Evolutionary conservation across 495 filamentous ascomycete species (phyloP), one percentile per base, ranked within the genome.

Genomic region (Daldinia caldariorum): DNA sequence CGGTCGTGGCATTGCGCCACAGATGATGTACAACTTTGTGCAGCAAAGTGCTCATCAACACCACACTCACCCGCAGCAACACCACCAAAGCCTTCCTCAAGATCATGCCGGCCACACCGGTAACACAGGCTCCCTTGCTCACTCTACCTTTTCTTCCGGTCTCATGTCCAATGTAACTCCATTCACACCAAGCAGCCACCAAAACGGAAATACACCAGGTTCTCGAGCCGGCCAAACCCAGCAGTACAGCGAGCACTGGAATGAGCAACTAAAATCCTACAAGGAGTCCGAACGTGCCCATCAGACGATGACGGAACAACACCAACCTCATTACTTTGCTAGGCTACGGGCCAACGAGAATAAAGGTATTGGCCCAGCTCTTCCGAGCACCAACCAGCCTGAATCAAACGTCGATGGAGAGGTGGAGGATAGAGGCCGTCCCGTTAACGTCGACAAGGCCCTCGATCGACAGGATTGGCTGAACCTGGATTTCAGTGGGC

Each of bases 401-500:
- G 72, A 83, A 32, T 69, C 82, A 12, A 73, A 85, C 16, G 82
- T 79, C 31, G 88, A 93, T 41, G 83, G 85, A 55, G 86, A 90
- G 63, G 53, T 85, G 12, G 83, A 89, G 60, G 92, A 94, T 63
- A 90, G 72, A 87, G 91, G 81, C 82, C 86, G 75, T 76, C 86
- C 77, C 68, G 83, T 79, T 47, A 83, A 85, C 61, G 79, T 83
- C 50, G 86, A 88, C 39, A 81, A 87, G 72, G 79, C 75, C 12
- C 79, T 85, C 20, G 82, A 89, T 63, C 83, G 91, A 59, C 93
- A 97, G 75, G 89, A 92, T 71, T 98, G 95, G 95, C 83, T 90
- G 72, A 91, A 92, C 47, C 80, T 99, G 47, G 95, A 99, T 83
- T 89, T 97, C 73, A 94, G 94, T 73, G 95, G 94, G 0, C 96